Evolutionary conservation across 257 asterid genomes (phyloP).

Genomic region (Solanum microdontum): DNA sequence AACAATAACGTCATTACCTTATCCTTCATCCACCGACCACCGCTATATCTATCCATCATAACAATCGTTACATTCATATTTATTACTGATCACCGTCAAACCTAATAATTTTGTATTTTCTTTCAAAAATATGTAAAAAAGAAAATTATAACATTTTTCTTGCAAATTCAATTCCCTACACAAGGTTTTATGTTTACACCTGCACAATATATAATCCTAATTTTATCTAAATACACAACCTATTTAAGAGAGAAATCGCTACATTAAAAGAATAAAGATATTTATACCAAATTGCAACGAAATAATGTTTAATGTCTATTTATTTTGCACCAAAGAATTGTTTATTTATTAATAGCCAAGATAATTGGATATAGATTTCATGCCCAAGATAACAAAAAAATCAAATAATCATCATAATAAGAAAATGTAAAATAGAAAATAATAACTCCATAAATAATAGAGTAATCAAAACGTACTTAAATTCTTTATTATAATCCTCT

Average conservation of each 20-base stretch:
- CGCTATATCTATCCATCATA: neutral
- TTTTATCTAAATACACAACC: neutral
- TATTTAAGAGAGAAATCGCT: neutral
- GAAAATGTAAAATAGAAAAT: neutral
- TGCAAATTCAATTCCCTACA: neutral
- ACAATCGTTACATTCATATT: neutral
- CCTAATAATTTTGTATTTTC: neutral
- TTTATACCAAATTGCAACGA: neutral
- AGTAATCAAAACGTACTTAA: neutral
- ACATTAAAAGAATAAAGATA: neutral
- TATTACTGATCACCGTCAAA: neutral
- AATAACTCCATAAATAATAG: neutral
- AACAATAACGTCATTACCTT: neutral
- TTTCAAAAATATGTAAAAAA: neutral
- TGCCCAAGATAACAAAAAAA: neutral
- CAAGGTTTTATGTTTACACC: neutral
- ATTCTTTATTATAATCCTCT: neutral
- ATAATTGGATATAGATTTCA: neutral
- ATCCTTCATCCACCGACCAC: neutral
- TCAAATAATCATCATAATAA: neutral
- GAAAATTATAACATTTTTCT: neutral
- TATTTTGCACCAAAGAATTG: neutral
- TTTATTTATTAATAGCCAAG: neutral
- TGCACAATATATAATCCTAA: neutral
- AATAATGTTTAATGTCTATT: neutral